Base-by-base conservation (phyloP, 257 asterid species). In the Cruciata laevipes region DNA sequence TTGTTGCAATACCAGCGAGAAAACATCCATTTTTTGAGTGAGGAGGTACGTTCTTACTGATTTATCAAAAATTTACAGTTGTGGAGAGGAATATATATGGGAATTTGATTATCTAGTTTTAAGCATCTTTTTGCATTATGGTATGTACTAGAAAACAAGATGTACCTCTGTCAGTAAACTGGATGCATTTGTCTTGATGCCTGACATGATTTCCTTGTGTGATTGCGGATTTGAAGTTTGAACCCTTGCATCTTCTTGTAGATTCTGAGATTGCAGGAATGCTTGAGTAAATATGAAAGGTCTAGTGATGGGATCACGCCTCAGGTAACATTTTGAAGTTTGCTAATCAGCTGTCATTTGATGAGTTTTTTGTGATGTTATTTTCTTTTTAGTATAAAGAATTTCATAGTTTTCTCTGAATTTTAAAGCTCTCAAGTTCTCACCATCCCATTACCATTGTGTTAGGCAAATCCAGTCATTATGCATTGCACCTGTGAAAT, bases 1-100 rank as follows among this genome's bases (percentile, higher is more conserved):
- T 77, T 94, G 79, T 79, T 94, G 87, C 97, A 94, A 70, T 90
- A 94, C 82, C 99, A 94, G 82, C 92, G 94, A 66, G 99, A 94
- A 84, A 94, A 94, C 80, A 88, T 94, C 68, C 97, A 94, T 86
- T 94, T 94, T 80, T 81, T 94, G 62, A 88, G 95, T 72, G 99
- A 94, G 85, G 99, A 90, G 96, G 97, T 94, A 86, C 61, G 61
- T 21, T 13, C 62, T 30, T 67, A 38, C 13, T 62, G n/a, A 61
- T 27, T 56, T 58, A 32, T 63, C 13, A 51, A 17, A 25, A 37
- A 42, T 32, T 4, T 35, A n/a, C 2, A 23, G 10, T 44, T 3
- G 9, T 12, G 33, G 37, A 25, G 24, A 25, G 44, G 49, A 30
- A 47, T 25, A 47, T 47, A 42, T 25, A 38, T 21, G 16, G 13